Base-by-base conservation (phyloP, 345 rosid species). In the Acer yangbiense region DNA sequence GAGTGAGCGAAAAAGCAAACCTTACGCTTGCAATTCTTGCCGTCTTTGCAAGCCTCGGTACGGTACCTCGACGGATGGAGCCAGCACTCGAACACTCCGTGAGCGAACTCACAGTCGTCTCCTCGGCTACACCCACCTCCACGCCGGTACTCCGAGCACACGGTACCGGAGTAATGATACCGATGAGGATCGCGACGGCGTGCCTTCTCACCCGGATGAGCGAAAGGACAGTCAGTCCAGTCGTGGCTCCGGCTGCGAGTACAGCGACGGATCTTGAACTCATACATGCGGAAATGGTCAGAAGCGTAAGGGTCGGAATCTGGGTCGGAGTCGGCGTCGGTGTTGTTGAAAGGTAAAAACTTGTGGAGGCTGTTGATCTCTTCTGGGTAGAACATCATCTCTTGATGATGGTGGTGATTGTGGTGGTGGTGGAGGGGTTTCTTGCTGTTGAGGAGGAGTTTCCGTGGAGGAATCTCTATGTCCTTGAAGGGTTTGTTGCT, bases 191-290 rank as follows among this genome's bases (percentile, higher is more conserved):
- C 98, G 25, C 99, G 88, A 8, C 99, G 90, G 75, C 91, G 90
- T 50, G 99, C 98, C 76, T 95, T 95, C 80, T 95, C 99, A 0
- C 96, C 92, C 0, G 96, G 93, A 48, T 95, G 99, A 12, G 96
- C 89, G 18, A 93, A 95, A 32, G 99, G 99, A 74, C 99, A 95
- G 81, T 93, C 94, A 0, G 98, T 95, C 99, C 99, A 95, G 80
- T 93, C 99, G 18, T 95, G 99, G 83, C 96, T 92, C 44, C 98
- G 87, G 89, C 94, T 91, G 73, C 98, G 89, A 2, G 87, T 95
- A 78, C 99, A 95, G 52, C 89, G 84, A 25, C 97, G 92, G 78
- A 95, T 89, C 90, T 95, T 95, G 88, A 95, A 95, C 78, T 95
- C 99, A 23, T 89, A 93, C 91, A 95, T 95, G 13, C 98, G 89